These are phyloP conservation scores for Kluyveromyces marxianus DNA, from an alignment of 1,139 yeast genomes.

Conservation along the genomic window DNA sequence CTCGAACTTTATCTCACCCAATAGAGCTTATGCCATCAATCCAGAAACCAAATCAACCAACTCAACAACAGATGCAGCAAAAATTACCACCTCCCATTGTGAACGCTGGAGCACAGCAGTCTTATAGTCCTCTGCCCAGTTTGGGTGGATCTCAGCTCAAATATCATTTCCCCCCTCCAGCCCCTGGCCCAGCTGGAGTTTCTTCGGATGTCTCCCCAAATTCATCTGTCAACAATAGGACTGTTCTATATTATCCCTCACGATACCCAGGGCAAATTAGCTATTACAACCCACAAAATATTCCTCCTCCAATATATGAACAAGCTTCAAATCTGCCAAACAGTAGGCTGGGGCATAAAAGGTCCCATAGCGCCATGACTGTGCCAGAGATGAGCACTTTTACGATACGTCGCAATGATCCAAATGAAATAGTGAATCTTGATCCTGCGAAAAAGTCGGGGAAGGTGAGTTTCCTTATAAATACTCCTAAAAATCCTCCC, in stretches of 20 bases:
- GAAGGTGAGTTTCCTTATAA: slow-evolving; percentile 23
- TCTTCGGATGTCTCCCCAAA: slow-evolving; percentile 1
- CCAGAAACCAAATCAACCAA: background rate
- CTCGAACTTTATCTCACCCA: slow-evolving; percentile 1
- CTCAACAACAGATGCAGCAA: background rate
- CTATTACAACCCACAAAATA: background rate
- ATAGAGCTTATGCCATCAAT: background rate
- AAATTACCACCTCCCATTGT: background rate
- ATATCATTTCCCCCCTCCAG: slow-evolving; percentile 1
- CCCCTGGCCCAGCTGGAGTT: background rate
- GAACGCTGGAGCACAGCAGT: background rate
- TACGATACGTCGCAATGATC: slow-evolving; percentile 5
- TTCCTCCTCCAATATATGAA: background rate
- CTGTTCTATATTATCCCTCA: slow-evolving; percentile 1
- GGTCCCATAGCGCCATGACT: slow-evolving; percentile 24
- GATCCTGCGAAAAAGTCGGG: slow-evolving; percentile 2
- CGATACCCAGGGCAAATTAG: background rate
- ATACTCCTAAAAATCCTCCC: slow-evolving; percentile 28
- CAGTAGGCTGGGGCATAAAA: slow-evolving; percentile 17
- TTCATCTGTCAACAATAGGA: background rate
- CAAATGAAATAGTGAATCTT: background rate
- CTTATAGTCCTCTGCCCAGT: background rate
- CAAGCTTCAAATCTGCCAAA: background rate
- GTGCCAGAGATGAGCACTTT: slow-evolving; percentile 11
- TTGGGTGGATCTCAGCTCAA: background rate